Evolutionary conservation across 352 stramenopile genomes (phyloP).

Genomic region (Phytopythium litorale): DNA sequence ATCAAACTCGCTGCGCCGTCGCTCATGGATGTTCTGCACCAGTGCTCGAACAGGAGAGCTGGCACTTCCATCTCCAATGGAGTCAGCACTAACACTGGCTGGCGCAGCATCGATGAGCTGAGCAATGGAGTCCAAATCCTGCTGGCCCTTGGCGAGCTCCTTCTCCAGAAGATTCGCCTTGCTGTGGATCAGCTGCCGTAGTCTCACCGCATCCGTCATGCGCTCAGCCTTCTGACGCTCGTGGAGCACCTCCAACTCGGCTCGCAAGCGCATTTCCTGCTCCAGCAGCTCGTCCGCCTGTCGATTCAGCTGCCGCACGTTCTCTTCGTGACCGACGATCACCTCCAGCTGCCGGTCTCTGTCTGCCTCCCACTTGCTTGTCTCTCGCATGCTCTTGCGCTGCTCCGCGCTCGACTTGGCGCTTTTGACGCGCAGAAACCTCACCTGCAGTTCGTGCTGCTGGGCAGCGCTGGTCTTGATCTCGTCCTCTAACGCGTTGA

Average conservation of each 20-base stretch:
- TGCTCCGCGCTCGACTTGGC: conserved; percentile 11
- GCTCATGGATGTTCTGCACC: conserved; percentile 30
- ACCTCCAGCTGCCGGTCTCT: conserved; percentile 29
- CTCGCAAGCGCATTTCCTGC: conserved; percentile 35
- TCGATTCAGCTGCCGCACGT: conserved; percentile 16
- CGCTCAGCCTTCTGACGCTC: conserved; percentile 35
- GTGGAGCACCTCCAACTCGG: conserved; percentile 43
- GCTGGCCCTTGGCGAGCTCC: conserved; percentile 37
- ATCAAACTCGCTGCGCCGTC: conserved; percentile 29
- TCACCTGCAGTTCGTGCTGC: conserved; percentile 23
- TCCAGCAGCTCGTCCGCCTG: conserved; percentile 26
- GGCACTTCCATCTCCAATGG: conserved; percentile 3
- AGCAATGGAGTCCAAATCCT: conserved; percentile 46
- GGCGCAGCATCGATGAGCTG: conserved; percentile 24
- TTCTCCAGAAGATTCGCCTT: conserved; percentile 38
- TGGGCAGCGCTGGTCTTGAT: conserved; percentile 23
- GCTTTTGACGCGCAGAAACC: conserved; percentile 17
- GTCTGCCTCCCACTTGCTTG: conserved; percentile 33
- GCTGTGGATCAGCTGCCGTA: conserved; percentile 44
- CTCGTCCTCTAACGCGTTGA: conserved; percentile 37
- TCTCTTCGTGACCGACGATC: conserved; percentile 22
- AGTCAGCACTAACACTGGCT: background rate
- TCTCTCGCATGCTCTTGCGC: conserved; percentile 12
- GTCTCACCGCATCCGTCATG: conserved; percentile 30
- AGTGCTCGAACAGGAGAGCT: conserved; percentile 20